These are phyloP conservation scores for Fusarium sp. DNA, from an alignment of 2,329 filamentous ascomycete genomes.

Conservation along the genomic window DNA sequence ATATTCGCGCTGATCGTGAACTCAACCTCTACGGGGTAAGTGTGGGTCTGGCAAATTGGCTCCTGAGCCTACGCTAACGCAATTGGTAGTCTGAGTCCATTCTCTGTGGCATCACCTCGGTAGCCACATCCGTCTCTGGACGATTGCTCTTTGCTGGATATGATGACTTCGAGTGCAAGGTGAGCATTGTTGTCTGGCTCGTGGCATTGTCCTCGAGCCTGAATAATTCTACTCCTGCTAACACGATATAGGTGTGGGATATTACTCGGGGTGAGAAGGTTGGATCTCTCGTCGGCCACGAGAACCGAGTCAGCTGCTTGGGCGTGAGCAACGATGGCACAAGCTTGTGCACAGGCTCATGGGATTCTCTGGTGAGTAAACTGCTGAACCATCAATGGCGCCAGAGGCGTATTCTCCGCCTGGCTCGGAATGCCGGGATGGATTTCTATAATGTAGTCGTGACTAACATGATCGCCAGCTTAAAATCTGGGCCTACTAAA, in stretches of 20 bases:
- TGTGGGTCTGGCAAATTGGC: slow-evolving; percentile 37
- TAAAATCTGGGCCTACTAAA: slow-evolving; percentile 88
- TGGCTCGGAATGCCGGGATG: background rate
- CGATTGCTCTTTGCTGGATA: slow-evolving; percentile 96
- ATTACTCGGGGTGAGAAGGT: slow-evolving; percentile 96
- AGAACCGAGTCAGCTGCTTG: slow-evolving; percentile 98
- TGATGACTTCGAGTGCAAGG: slow-evolving; percentile 99
- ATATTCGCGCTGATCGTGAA: slow-evolving; percentile 93
- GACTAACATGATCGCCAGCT: slow-evolving; percentile 64
- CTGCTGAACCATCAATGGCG: background rate
- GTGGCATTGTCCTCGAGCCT: background rate
- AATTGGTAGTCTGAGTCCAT: slow-evolving; percentile 87
- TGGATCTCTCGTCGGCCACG: slow-evolving; percentile 94
- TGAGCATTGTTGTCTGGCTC: slow-evolving; percentile 56
- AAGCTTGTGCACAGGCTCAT: slow-evolving; percentile 98
- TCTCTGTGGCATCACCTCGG: slow-evolving; percentile 96
- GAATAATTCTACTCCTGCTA: slow-evolving; percentile 12
- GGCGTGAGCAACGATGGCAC: slow-evolving; percentile 99
- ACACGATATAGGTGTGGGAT: slow-evolving; percentile 86
- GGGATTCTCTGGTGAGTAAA: slow-evolving; percentile 93
- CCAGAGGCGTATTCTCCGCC: background rate
- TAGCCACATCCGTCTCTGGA: slow-evolving; percentile 97
- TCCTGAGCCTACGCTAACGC: slow-evolving; percentile 29
- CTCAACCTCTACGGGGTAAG: slow-evolving; percentile 76
- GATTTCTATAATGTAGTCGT: background rate